These are phyloP conservation scores for Alternaria sp. DNA, from an alignment of 2,329 filamentous ascomycete species.

Conservation along the genomic window DNA sequence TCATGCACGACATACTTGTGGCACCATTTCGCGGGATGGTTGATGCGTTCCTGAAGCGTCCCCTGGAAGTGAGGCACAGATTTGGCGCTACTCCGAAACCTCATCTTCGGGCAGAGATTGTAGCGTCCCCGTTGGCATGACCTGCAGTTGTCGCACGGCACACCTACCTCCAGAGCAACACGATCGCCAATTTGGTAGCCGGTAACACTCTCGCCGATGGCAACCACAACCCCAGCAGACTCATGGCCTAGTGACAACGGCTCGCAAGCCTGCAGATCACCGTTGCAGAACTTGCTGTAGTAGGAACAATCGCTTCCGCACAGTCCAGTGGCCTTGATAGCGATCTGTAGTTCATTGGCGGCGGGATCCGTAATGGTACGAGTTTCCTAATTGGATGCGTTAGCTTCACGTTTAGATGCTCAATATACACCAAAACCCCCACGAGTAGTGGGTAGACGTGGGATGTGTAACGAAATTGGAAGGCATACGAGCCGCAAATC, in stretches of 20 bases:
- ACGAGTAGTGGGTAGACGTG: slow-evolving; percentile 39
- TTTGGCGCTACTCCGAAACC: slow-evolving; percentile 53
- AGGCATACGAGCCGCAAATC: slow-evolving; percentile 51
- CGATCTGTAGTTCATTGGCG: slow-evolving; percentile 67
- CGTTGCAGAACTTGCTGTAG: slow-evolving; percentile 75
- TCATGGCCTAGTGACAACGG: slow-evolving; percentile 64
- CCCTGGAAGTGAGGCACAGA: slow-evolving; percentile 53
- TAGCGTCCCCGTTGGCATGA: slow-evolving; percentile 52
- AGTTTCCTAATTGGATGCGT: slow-evolving; percentile 56
- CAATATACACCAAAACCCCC: slow-evolving; percentile 36
- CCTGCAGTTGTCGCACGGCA: slow-evolving; percentile 51
- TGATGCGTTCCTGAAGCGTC: slow-evolving; percentile 52
- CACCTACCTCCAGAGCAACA: slow-evolving; percentile 51
- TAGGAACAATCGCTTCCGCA: slow-evolving; percentile 75
- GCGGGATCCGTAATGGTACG: slow-evolving; percentile 62
- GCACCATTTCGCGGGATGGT: slow-evolving; percentile 53
- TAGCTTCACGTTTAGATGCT: slow-evolving; percentile 24
- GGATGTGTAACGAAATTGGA: slow-evolving; percentile 42
- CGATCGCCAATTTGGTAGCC: slow-evolving; percentile 50
- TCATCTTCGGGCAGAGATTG: slow-evolving; percentile 52
- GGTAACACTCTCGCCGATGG: slow-evolving; percentile 45
- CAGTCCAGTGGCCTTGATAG: slow-evolving; percentile 70
- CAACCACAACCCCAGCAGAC: slow-evolving; percentile 49
- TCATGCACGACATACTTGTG: slow-evolving; percentile 51
- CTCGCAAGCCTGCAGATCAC: slow-evolving; percentile 69